phyloP scores from a whole-genome alignment of 2,329 filamentous ascomycete genomes.

The Parafenestella ontariensis region DNA sequence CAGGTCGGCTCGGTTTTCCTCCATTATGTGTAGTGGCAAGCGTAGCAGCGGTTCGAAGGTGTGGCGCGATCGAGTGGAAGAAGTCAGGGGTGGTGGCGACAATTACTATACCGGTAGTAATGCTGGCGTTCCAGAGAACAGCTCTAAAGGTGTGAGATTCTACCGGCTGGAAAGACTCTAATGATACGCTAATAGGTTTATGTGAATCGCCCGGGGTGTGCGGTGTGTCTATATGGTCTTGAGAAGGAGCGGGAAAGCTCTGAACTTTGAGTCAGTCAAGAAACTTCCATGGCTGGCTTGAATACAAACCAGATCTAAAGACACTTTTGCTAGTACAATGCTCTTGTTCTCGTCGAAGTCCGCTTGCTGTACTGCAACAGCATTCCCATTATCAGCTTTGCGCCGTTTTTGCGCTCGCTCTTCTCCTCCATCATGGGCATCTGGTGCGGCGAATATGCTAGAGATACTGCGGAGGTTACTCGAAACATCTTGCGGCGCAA shows the following conservation, averaged over 20 bases:
- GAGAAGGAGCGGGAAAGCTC: slow-evolving; percentile 4
- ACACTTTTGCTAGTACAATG: slow-evolving; percentile 37
- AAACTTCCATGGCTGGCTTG: background rate
- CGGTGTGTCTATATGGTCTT: background rate
- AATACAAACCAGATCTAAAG: slow-evolving; percentile 35
- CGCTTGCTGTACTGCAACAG: background rate
- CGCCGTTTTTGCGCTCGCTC: slow-evolving; percentile 38
- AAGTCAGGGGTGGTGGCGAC: slow-evolving; percentile 23
- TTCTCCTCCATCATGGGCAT: slow-evolving; percentile 3
- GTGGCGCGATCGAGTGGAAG: slow-evolving; percentile 27
- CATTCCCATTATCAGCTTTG: slow-evolving; percentile 23
- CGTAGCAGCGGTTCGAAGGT: slow-evolving; percentile 28
- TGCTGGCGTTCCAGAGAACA: slow-evolving; percentile 23
- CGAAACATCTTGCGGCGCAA: slow-evolving; percentile 16
- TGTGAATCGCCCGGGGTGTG: background rate
- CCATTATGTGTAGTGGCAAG: slow-evolving; percentile 26
- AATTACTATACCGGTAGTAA: slow-evolving; percentile 23
- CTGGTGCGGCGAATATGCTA: slow-evolving; percentile 21
- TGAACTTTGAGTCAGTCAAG: slow-evolving; percentile 11
- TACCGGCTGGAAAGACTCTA: slow-evolving; percentile 30
- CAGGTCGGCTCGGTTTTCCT: slow-evolving; percentile 21
- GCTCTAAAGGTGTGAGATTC: slow-evolving; percentile 20
- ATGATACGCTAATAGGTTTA: slow-evolving; percentile 20
- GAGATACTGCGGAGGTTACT: slow-evolving; percentile 18
- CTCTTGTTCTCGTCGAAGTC: slow-evolving; percentile 27